A percentile compares a stretch with the other conserved stretches of the same genome.
phyloP scores from a whole-genome alignment of 192 early-diverging fungal species.

The Phlyctochytrium arcticum region DNA sequence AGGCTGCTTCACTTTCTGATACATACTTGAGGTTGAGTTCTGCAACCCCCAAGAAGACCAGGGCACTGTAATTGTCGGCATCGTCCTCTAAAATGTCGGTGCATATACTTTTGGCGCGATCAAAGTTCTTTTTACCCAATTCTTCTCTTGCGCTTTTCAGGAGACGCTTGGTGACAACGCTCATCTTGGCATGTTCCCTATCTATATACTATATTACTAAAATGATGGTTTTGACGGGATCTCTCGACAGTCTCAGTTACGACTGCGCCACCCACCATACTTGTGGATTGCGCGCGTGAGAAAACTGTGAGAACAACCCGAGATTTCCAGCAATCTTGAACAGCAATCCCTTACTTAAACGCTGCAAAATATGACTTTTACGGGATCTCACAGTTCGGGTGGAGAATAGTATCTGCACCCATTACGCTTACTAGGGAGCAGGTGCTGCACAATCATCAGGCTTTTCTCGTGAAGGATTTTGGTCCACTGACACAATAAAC shows the following conservation, averaged over 20 bases:
- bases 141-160: slow-evolving; percentile 31
- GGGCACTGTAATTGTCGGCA: slow-evolving; percentile 39
- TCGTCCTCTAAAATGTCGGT: slow-evolving; percentile 25
- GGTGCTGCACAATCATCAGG: background rate
- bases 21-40: slow-evolving; percentile 19
- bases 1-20: slow-evolving; percentile 16
- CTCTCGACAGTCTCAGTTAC: too few species aligned
- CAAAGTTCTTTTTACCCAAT: slow-evolving; percentile 29
- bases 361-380: too few species aligned
- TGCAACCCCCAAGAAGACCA: slow-evolving; percentile 37
- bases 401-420: slow-evolving; percentile 6
- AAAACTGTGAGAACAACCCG: too few species aligned
- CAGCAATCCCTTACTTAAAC: too few species aligned
- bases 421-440: slow-evolving; percentile 7
- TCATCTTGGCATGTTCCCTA: too few species aligned
- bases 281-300: too few species aligned
- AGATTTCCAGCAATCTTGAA: too few species aligned
- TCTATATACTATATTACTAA: too few species aligned
- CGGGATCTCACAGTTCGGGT: slow-evolving; percentile 4
- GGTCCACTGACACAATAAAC: background rate
- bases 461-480: background rate
- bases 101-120: slow-evolving; percentile 20
- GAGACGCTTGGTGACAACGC: slow-evolving; percentile 15
- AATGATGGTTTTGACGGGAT: too few species aligned
- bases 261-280: too few species aligned